Base-by-base conservation (phyloP, 2,329 filamentous ascomycete species). In the Trichoderma sp. region DNA sequence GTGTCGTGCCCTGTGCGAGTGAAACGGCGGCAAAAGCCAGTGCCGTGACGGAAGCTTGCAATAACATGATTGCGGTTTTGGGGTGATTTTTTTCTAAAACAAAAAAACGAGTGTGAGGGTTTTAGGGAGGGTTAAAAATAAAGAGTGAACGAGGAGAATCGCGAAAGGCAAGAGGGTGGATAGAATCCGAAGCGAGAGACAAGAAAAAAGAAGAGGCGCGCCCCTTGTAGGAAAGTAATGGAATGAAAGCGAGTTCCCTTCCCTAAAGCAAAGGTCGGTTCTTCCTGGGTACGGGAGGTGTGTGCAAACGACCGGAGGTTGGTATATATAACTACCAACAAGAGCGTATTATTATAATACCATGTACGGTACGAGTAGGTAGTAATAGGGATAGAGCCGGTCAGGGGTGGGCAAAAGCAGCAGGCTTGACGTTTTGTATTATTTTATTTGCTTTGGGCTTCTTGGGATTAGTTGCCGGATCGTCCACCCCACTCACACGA, bases 21-120 rank as follows among this genome's bases (percentile, higher is more conserved):
- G 74, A 76, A 62, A 75, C 75, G 23, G 76, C 63, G 50, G 76
- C 75, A 67, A 80, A 73, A 70, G 76, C 76, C 73, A 79, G 74
- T 70, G 75, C 72, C 68, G 75, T 72, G 53, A 78, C 59, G 50
- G 75, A 70, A 34, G 73, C 68, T 50, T 73, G 75, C 58, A 74
- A 53, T 57, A 75, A 30, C 75, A 77, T 76, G 68, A 61, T 71
- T 30, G 69, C 39, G 47, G 34, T 36, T 15, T 36, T 32, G 30
- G 34, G 34, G 34, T 13, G 34, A 36, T 36, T 61, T 68, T 68
- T n/a, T 55, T 67, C 57, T 20, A 23, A 63, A 65, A 64, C 26
- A 50, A 61, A 32, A 34, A 71, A 73, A 68, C 62, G 67, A 69
- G 72, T 32, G 70, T 72, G 47, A 57, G n/a, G 26, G 36, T 39